Percentiles rank a stretch among this genome's conserved stretches.
phyloP scores from a whole-genome alignment of 441 rosid genomes.

The Mallotus repandus region DNA sequence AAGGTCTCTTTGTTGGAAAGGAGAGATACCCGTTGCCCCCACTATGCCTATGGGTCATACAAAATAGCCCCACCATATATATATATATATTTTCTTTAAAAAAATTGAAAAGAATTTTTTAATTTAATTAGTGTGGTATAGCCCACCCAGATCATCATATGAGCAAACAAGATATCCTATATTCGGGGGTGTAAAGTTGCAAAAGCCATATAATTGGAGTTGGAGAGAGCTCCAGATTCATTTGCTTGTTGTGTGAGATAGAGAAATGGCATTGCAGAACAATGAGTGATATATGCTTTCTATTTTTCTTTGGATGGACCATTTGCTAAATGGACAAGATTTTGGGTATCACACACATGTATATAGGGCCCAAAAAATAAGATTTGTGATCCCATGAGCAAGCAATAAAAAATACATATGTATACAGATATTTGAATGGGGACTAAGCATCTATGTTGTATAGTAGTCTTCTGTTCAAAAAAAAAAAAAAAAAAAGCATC shows the following conservation, averaged over 20 bases:
- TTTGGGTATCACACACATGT: background rate
- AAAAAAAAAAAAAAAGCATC: too few relatives aligned
- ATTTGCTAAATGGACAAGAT: conserved; percentile 21
- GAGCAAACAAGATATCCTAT: conserved; percentile 19
- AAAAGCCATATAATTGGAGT: conserved; percentile 10
- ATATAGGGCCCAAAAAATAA: conserved; percentile 10
- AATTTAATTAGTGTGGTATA: background rate
- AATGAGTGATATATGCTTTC: background rate
- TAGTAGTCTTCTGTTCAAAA: too few relatives aligned
- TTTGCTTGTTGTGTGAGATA: background rate
- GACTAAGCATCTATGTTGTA: too few relatives aligned
- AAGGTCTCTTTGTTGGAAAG: conserved; percentile 30
- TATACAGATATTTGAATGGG: background rate
- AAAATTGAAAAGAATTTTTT: too few relatives aligned
- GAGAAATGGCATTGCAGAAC: too few relatives aligned
- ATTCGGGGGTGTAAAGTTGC: conserved; percentile 17
- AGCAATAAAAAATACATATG: background rate
- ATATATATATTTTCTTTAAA: too few relatives aligned
- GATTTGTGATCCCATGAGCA: background rate
- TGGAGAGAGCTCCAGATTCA: background rate
- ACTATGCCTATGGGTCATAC: conserved; percentile 22
- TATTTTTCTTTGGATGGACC: conserved; percentile 6
- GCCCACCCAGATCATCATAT: conserved; percentile 30
- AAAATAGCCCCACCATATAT: conserved; percentile 7
- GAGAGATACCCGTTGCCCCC: conserved; percentile 38